Evolutionary conservation across 257 asterid genomes (phyloP).

Genomic region (Lantana camara): DNA sequence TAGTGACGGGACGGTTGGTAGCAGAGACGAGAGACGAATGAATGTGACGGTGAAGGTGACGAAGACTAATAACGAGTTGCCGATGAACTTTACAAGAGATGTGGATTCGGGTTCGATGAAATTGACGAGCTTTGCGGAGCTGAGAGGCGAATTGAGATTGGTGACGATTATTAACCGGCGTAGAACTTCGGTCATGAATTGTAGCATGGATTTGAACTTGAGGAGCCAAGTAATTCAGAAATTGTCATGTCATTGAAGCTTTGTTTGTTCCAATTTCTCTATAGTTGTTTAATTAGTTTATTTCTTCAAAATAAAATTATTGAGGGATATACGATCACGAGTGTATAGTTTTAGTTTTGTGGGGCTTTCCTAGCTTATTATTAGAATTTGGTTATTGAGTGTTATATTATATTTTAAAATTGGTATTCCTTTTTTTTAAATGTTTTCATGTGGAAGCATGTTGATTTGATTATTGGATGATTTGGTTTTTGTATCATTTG

Average conservation of each 20-base stretch:
- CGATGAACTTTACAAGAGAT: conserved; percentile 41
- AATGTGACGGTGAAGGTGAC: conserved; percentile 34
- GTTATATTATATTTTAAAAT: too few relatives aligned
- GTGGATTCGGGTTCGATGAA: conserved; percentile 35
- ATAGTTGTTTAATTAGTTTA: too few relatives aligned
- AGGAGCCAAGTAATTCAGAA: conserved; percentile 42
- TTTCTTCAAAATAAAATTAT: too few relatives aligned
- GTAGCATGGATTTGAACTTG: conserved; percentile 53
- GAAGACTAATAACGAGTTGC: conserved; percentile 4
- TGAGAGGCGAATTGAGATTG: conserved; percentile 52
- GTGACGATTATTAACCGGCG: conserved; percentile 38
- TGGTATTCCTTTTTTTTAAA: too few relatives aligned
- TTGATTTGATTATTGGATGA: too few relatives aligned
- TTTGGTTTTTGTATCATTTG: too few relatives aligned
- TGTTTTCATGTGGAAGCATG: too few relatives aligned
- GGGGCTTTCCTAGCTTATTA: too few relatives aligned
- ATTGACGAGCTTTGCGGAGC: conserved; percentile 35
- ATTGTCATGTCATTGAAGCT: conserved; percentile 28
- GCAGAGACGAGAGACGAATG: conserved; percentile 26
- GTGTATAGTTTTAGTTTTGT: too few relatives aligned
- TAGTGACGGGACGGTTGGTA: conserved; percentile 30
- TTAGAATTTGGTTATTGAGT: too few relatives aligned
- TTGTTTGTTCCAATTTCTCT: neutral
- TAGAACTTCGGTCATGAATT: conserved; percentile 49
- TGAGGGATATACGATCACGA: too few relatives aligned